A percentile compares a stretch with the other conserved stretches of the same genome.
These are phyloP conservation scores for Leptomonas pyrrhocoris DNA, from an alignment of 208 protist species.

Conservation along the genomic window DNA sequence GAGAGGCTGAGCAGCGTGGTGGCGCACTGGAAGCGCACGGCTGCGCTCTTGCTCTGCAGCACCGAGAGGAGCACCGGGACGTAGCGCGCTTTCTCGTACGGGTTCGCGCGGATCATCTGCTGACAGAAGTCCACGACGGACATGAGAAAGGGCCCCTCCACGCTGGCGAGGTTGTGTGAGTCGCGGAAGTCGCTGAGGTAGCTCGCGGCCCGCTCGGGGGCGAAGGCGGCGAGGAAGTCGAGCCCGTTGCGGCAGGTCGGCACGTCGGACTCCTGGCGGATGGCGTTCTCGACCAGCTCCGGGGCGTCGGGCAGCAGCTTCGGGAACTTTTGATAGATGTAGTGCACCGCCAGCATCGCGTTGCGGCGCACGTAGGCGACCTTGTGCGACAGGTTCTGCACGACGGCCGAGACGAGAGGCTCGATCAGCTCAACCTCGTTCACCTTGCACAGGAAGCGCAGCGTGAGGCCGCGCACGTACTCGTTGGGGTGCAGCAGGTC, in stretches of 20 bases:
- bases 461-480: constrained; percentile 97
- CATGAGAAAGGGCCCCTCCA: constrained; percentile 94
- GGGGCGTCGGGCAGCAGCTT: constrained; percentile 97
- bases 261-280: constrained; percentile 90
- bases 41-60: constrained; percentile 90
- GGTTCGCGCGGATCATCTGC: constrained; percentile 84
- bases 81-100: constrained; percentile 92
- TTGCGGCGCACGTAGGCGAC: constrained; percentile 97
- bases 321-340: constrained; percentile 94
- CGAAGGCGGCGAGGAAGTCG: constrained; percentile 97
- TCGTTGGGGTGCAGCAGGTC: constrained; percentile 98
- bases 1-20: constrained; percentile 95
- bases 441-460: constrained; percentile 98
- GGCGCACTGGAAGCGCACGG: constrained; percentile 97
- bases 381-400: constrained; percentile 94
- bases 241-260: constrained; percentile 97
- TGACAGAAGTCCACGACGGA: constrained; percentile 87
- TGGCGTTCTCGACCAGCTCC: constrained; percentile 95
- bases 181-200: constrained; percentile 94
- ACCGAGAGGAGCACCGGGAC: constrained; percentile 95
- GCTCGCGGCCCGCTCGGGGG: constrained; percentile 92
- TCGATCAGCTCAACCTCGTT: constrained; percentile 97
- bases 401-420: constrained; percentile 95
- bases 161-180: constrained; percentile 60
- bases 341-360: constrained; percentile 96